These are phyloP conservation scores for Keqinozyma sinolaborantium DNA, from an alignment of 1,139 yeast species.

Conservation along the genomic window DNA sequence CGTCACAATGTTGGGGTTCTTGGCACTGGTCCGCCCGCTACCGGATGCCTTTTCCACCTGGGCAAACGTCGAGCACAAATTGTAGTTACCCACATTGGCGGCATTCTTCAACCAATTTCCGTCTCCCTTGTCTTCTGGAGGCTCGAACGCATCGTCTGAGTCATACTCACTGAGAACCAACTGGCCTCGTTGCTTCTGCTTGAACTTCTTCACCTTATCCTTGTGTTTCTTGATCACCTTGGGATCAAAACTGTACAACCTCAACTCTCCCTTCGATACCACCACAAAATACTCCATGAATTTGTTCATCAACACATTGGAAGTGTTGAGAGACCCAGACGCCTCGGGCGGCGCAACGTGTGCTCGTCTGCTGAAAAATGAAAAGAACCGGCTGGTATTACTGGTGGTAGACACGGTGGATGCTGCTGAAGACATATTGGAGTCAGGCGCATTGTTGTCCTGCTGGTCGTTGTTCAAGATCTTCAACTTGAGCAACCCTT, in stretches of 20 bases:
- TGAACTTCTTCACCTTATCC: conserved; percentile 26
- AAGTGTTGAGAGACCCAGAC: conserved; percentile 2
- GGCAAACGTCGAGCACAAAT: conserved; percentile 49
- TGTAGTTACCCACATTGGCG: conserved; percentile 45
- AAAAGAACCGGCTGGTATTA: conserved; percentile 16
- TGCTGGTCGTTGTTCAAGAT: conserved; percentile 40
- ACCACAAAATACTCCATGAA: conserved; percentile 52
- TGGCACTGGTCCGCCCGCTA: conserved; percentile 2
- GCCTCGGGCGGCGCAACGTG: conserved; percentile 5
- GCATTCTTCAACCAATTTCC: conserved; percentile 66
- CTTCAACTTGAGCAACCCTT: conserved; percentile 61
- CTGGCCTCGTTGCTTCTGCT: conserved; percentile 19
- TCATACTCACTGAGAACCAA: conserved; percentile 11
- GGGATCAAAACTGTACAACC: conserved; percentile 50
- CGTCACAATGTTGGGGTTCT: conserved; percentile 4
- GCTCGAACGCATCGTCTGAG: conserved; percentile 16
- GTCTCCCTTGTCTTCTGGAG: conserved; percentile 44
- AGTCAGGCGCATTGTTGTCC: conserved; percentile 23
- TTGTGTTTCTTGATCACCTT: conserved; percentile 41
- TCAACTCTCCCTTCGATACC: conserved; percentile 55
- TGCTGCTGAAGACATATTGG: conserved; percentile 18
- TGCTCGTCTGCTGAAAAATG: conserved; percentile 16
- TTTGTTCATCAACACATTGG: conserved; percentile 16
- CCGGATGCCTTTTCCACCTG: conserved; percentile 27
- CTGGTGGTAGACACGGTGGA: conserved; percentile 19